These are phyloP conservation scores for Mucor sp. DNA, from an alignment of 371 early-diverging fungal genomes.

Conservation along the genomic window DNA sequence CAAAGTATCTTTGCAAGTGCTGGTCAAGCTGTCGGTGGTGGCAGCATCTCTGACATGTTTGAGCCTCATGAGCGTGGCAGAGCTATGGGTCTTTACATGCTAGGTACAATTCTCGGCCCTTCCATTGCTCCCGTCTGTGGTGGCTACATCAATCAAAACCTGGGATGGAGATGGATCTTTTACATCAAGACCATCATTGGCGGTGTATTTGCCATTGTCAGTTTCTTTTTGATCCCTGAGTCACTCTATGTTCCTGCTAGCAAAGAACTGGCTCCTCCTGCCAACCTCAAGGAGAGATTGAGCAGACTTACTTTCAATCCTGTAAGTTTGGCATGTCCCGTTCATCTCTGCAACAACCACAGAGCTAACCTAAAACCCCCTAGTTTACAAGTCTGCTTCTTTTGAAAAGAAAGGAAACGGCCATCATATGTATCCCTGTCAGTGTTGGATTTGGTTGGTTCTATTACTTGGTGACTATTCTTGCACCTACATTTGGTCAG, in stretches of 20 bases:
- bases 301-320: conserved; percentile 33
- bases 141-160: conserved; percentile 49
- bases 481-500: conserved; percentile 36
- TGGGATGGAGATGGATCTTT: conserved; percentile 62
- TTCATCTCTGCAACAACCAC: not conserved
- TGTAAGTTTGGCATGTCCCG: conserved; percentile 16
- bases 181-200: conserved; percentile 54
- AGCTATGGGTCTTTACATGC: conserved; percentile 38
- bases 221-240: conserved; percentile 50
- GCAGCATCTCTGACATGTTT: conserved; percentile 40
- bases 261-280: not conserved
- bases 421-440: conserved; percentile 24
- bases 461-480: conserved; percentile 47
- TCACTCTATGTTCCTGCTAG: conserved; percentile 35
- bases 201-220: conserved; percentile 39
- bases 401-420: conserved; percentile 18
- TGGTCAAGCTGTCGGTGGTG: conserved; percentile 42
- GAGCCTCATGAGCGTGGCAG: conserved; percentile 34
- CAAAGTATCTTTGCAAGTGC: conserved; percentile 34
- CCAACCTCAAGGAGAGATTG: conserved; percentile 5
- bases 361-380: not conserved
- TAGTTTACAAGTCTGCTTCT: conserved; percentile 29
- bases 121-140: conserved; percentile 56
- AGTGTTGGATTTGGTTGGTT: conserved; percentile 48
- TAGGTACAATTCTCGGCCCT: conserved; percentile 55